Evolutionary conservation across 441 rosid species (phyloP).

Genomic region (Arabidopsis hybrid): DNA sequence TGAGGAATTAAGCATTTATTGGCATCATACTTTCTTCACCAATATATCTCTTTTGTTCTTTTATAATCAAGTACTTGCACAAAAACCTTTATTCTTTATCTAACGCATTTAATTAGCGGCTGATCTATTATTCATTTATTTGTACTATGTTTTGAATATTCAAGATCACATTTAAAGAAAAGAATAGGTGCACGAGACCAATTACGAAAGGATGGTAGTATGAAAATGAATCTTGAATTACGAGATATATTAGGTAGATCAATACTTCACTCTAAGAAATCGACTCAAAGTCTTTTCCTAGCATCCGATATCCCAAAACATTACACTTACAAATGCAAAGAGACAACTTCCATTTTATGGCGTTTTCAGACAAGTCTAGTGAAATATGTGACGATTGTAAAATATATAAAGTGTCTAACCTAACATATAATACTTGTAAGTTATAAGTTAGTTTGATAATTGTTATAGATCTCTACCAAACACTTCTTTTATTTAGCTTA

Average conservation of each 20-base stretch:
- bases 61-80: neutral
- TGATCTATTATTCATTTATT: neutral
- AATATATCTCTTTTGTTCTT: neutral
- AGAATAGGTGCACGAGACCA: neutral
- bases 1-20: neutral
- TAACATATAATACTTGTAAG: neutral
- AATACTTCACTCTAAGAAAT: neutral
- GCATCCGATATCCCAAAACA: neutral
- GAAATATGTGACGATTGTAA: too few species aligned
- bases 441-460: neutral
- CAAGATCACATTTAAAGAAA: neutral
- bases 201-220: neutral
- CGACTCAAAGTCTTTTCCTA: neutral
- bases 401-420: neutral
- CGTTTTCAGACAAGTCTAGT: too few species aligned
- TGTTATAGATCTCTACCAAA: neutral
- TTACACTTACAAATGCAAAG: neutral
- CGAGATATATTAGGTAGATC: neutral
- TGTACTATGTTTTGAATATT: conserved; percentile 2
- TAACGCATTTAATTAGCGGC: conserved; percentile 5
- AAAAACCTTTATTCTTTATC: neutral
- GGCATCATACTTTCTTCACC: neutral
- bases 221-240: neutral
- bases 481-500: neutral
- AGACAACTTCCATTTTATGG: neutral